phyloP scores from a whole-genome alignment of 225 moss, liverwort and hornwort species.

The Takakia lepidozioides region DNA sequence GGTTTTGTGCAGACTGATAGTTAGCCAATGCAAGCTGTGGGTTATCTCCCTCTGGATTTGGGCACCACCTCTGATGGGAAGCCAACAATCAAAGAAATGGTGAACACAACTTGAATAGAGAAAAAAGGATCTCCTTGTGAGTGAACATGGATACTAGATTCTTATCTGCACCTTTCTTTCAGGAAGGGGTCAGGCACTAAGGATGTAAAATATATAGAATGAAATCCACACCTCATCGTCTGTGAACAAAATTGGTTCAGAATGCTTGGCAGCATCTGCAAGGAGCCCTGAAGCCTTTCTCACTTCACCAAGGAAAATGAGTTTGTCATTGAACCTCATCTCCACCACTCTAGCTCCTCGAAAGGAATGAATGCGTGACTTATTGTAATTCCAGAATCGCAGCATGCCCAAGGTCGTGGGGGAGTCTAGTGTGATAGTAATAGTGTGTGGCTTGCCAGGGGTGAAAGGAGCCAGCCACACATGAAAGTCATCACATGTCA shows the following conservation, averaged over 20 bases:
- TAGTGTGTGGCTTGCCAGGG: slow-evolving; percentile 23
- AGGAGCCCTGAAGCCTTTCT: slow-evolving; percentile 36
- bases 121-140: too few relatives aligned
- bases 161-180: too few relatives aligned
- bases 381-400: slow-evolving; percentile 46
- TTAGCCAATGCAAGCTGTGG: too few relatives aligned
- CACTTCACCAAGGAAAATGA: slow-evolving; percentile 29
- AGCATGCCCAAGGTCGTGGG: slow-evolving; percentile 15
- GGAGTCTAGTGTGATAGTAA: slow-evolving; percentile 22
- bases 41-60: too few relatives aligned
- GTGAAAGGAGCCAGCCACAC: slow-evolving; percentile 45
- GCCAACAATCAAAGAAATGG: too few relatives aligned
- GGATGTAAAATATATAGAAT: too few relatives aligned
- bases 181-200: too few relatives aligned
- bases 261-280: slow-evolving; percentile 30
- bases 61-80: too few relatives aligned
- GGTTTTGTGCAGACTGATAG: too few relatives aligned
- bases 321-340: slow-evolving; percentile 22
- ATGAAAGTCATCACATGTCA: slow-evolving; percentile 50
- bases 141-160: too few relatives aligned
- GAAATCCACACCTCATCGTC: slow-evolving; percentile 44
- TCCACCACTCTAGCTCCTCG: slow-evolving; percentile 35
- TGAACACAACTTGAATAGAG: too few relatives aligned
- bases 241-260: slow-evolving; percentile 42
- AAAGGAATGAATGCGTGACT: slow-evolving; percentile 44